phyloP scores from a whole-genome alignment of 371 early-diverging fungal species.

The Rhizopus arrhizus region DNA sequence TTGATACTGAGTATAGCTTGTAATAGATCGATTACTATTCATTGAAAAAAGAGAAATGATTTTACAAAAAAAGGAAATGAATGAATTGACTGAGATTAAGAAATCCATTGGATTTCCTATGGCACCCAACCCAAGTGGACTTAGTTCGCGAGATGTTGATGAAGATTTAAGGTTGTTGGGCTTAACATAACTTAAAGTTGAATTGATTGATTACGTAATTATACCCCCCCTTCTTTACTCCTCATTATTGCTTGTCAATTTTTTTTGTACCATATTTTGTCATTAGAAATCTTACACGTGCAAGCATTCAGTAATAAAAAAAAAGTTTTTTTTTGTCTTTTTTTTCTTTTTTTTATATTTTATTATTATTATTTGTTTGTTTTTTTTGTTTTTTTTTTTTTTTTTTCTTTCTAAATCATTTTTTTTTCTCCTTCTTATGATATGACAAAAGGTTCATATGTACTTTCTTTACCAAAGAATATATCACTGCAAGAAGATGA shows the following conservation, averaged over 20 bases:
- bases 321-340: constrained; percentile 4
- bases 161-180: constrained; percentile 53
- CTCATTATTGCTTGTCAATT: constrained; percentile 3
- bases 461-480: constrained; percentile 16
- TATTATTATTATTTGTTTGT: background rate
- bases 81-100: constrained; percentile 45
- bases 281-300: constrained; percentile 11
- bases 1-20: constrained; percentile 3
- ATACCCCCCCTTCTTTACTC: constrained; percentile 2
- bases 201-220: background rate
- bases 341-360: background rate
- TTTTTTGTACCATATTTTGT: constrained; percentile 14
- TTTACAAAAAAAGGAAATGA: constrained; percentile 38
- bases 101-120: constrained; percentile 51
- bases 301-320: background rate
- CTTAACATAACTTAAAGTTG: background rate
- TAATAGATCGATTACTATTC: constrained; percentile 7
- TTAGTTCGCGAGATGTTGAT: constrained; percentile 43
- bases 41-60: constrained; percentile 39
- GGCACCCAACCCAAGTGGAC: constrained; percentile 43
- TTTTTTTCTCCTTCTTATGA: background rate
- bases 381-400: constrained; percentile 13
- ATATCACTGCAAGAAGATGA: constrained; percentile 29
- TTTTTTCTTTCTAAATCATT: background rate
- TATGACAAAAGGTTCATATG: constrained; percentile 20